Evolutionary conservation across 768 basidiomycete genomes (phyloP), one percentile per base, ranked within the genome.

Genomic region (Strobilomyces confusus): DNA sequence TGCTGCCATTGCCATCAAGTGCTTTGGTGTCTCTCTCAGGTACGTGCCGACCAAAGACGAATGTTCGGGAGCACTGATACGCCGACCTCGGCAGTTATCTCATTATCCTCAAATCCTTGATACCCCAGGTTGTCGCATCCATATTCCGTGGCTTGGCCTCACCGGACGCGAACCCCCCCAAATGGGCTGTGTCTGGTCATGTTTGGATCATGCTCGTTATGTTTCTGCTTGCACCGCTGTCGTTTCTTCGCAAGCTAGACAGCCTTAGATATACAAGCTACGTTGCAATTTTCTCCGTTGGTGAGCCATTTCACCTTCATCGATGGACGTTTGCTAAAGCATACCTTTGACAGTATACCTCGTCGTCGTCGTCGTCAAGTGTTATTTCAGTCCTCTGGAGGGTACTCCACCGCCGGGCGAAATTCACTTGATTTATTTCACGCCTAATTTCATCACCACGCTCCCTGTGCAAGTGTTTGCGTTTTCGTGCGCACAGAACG

Each of bases 381-480:
- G 87, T 73, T 89, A 93, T 67, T 85, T 89, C 64, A 78, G 78
- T 69, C 89, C 90, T 1, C 64, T 88, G 30, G 71, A 86, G 56
- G 86, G 80, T 19, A 84, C 84, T 63, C 74, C 78, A 32, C 69
- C 76, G 1, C 76, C 72, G 8, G 91, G 92, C 14, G 83, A 92
- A 54, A 73, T 95, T 14, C 78, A 79, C 55, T 71, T 86, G 34
- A 77, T 93, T 58, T 82, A 83, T 61, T 83, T 95, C 58, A 86
- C 87, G 0, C 81, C 92, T 5, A 77, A 72, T 55, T 93, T 94
- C 63, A 72, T 95, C 15, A 80, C 87, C 14, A 92, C 84, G 1
- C 90, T 97, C 73, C 95, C 95, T 1, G 90, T 98, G 25, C 95
- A 93, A 68, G 87, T 95, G 15, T 94, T 94, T 71, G 89, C 89